phyloP scores from a whole-genome alignment of 352 stramenopile species.

The Aphanomyces stellatus region DNA sequence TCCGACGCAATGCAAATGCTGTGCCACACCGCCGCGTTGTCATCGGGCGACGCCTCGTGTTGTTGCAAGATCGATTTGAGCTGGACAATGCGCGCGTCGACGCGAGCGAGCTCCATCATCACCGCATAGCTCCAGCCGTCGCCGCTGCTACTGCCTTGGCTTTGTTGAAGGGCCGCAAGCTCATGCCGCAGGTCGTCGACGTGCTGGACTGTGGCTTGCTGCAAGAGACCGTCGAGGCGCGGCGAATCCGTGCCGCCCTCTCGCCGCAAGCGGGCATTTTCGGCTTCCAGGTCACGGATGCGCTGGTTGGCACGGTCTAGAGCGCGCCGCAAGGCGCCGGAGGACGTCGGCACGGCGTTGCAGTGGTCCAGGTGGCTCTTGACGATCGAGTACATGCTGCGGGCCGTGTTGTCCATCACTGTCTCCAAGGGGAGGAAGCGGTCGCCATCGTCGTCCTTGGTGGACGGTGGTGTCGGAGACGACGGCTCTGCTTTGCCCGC shows the following conservation, averaged over 20 bases:
- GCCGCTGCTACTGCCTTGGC: not conserved
- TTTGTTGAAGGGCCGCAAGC: not conserved
- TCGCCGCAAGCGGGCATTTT: not conserved
- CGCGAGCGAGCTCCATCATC: too few species aligned
- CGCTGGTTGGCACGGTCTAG: not conserved
- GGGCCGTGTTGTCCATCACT: not conserved
- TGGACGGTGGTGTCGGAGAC: not conserved
- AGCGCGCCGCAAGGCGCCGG: too few species aligned
- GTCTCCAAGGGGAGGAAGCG: not conserved
- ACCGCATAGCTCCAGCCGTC: too few species aligned
- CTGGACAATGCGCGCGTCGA: too few species aligned
- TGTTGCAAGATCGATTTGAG: too few species aligned
- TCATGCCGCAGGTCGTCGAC: not conserved
- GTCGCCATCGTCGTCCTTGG: too few species aligned
- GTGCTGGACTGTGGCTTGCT: conserved; percentile 1
- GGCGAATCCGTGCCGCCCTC: too few species aligned
- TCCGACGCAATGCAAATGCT: not conserved
- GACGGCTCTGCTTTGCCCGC: not conserved
- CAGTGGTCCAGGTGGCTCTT: not conserved
- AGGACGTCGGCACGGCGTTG: too few species aligned
- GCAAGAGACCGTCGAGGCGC: not conserved
- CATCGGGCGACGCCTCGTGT: too few species aligned
- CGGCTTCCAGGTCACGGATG: not conserved
- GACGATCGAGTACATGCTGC: not conserved
- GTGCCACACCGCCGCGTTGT: too few species aligned